Evolutionary conservation across 1,139 yeast genomes (phyloP).

Genomic region (Hanseniaspora uvarum): DNA sequence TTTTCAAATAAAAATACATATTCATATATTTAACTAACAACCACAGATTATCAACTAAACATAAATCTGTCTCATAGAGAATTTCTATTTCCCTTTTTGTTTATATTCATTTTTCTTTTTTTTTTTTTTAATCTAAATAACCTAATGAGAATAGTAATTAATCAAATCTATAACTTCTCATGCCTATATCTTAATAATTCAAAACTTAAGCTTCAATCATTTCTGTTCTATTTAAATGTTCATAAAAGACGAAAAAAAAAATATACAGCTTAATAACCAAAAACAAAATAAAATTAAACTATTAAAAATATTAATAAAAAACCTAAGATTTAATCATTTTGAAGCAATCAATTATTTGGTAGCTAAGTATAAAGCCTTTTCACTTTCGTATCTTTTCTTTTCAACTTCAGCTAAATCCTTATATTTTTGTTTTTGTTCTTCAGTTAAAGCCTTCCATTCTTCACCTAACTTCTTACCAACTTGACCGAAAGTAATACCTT

Average conservation of each 20-base stretch:
- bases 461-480: conserved; percentile 89
- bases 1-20: neutral
- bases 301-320: neutral
- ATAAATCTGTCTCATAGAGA: too few relatives aligned
- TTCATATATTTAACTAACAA: neutral
- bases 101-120: neutral
- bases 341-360: conserved; percentile 23
- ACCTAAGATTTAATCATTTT: neutral
- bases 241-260: too few relatives aligned
- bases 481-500: conserved; percentile 86
- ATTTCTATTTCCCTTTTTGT: neutral
- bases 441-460: conserved; percentile 82
- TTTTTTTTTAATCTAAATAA: conserved; percentile 4
- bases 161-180: neutral
- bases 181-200: too few relatives aligned
- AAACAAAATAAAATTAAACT: neutral
- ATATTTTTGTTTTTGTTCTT: conserved; percentile 77
- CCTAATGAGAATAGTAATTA: conserved; percentile 7
- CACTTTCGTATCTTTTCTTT: conserved; percentile 93
- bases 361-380: conserved; percentile 78
- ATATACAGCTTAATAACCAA: too few relatives aligned
- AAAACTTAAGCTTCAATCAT: too few relatives aligned
- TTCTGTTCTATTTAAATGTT: too few relatives aligned
- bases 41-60: neutral
- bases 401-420: conserved; percentile 89